These are phyloP conservation scores for Beauveria asiatica DNA, from an alignment of 2,329 filamentous ascomycete species.

Conservation along the genomic window DNA sequence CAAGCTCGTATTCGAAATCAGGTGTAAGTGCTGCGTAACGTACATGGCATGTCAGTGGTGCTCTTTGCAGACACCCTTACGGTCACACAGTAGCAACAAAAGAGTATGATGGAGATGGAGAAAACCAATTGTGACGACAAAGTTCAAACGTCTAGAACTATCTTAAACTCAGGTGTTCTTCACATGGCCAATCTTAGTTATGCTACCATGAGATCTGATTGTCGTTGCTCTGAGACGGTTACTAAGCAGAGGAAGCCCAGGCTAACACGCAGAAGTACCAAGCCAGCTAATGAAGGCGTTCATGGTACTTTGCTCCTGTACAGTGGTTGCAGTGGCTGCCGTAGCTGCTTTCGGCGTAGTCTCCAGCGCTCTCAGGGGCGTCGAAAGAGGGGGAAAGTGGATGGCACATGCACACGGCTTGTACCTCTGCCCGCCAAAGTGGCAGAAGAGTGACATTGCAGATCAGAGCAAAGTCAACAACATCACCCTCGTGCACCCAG, in stretches of 20 bases:
- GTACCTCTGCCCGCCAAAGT: slow-evolving; percentile 20
- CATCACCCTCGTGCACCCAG: slow-evolving; percentile 19
- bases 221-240: neutral
- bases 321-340: slow-evolving; percentile 7
- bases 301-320: neutral
- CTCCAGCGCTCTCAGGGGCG: slow-evolving; percentile 14
- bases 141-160: too few species aligned
- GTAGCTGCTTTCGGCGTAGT: slow-evolving; percentile 9
- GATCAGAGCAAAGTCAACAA: slow-evolving; percentile 6
- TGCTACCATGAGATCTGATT: neutral
- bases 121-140: too few species aligned
- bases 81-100: too few species aligned
- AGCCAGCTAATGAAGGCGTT: neutral
- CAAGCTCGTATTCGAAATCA: too few species aligned
- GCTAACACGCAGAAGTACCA: neutral
- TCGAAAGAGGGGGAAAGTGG: slow-evolving; percentile 21
- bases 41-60: too few species aligned
- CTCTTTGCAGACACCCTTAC: too few species aligned
- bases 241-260: slow-evolving; percentile 2
- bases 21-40: too few species aligned
- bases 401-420: slow-evolving; percentile 20
- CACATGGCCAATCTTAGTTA: neutral
- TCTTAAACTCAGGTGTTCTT: neutral
- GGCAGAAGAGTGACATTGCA: slow-evolving; percentile 16
- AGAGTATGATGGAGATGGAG: too few species aligned